Evolutionary conservation across 2,329 filamentous ascomycete genomes (phyloP), one percentile per base, ranked within the genome.

Genomic region (Colletotrichum zoysiae): DNA sequence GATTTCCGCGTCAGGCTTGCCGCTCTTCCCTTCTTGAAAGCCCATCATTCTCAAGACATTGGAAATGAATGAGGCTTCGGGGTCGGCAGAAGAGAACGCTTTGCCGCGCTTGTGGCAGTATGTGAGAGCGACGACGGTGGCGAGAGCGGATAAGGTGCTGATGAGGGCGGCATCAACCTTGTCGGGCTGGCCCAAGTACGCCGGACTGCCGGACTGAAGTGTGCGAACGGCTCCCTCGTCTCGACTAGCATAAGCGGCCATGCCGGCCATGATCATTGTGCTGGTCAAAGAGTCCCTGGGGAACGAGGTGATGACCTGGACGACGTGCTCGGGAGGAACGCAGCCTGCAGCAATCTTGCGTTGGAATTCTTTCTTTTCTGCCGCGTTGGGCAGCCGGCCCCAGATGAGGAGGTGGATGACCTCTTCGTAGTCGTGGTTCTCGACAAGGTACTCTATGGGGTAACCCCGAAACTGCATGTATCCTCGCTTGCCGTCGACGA

Each of bases 31-130:
- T 20, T 65, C 35, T 20, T 18, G 35, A 46, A 58, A 69, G 35
- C 66, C 66, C 66, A 69, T 69, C 60, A 65, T 69, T 18, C 59
- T 53, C 78, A 87, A 78, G 12, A 86, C 72, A 70, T 87, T 87
- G 26, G 84, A 82, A 16, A 83, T 77, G 65, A 82, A 83, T 0
- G 77, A 78, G 2, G 73, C 76, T 6, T 79, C 74, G 0, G 76
- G 58, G 9, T 79, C 75, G 1, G 82, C 78, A 0, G 76, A 75
- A 18, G 76, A 79, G 74, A 85, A 82, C 6, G 77, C 67, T 16
- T 75, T 76, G n/a, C 78, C 78, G 60, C 79, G 78, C 42, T 81
- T 78, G 73, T 84, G 82, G 70, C 83, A 81, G 77, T 82, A 80
- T 11, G 40, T 61, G 18, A 69, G 66, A 18, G 60, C 60, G n/a